Percentiles rank a stretch among this genome's conserved stretches.
Evolutionary conservation across 495 filamentous ascomycete species (phyloP).

Genomic region (Aspergillus funiculosus): DNA sequence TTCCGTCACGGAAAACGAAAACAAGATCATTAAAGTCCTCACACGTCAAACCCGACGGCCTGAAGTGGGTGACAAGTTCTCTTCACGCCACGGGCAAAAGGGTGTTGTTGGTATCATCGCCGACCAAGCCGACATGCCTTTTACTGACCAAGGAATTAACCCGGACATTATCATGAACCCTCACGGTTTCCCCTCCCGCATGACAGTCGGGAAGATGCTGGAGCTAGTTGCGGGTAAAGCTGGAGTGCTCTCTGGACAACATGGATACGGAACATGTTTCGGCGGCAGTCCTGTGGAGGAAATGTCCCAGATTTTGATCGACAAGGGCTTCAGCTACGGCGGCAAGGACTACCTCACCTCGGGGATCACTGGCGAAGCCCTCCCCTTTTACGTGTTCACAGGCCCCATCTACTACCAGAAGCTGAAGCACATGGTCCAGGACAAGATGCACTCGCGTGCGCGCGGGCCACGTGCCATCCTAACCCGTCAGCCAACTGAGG

Average conservation of each 20-base stretch:
- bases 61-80: conserved; percentile 97
- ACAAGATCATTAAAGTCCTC: conserved; percentile 79
- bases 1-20: conserved; percentile 75
- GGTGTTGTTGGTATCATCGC: conserved; percentile 96
- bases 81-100: conserved; percentile 95
- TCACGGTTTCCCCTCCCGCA: conserved; percentile 98
- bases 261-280: conserved; percentile 92
- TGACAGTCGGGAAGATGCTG: conserved; percentile 98
- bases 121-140: conserved; percentile 94
- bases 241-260: conserved; percentile 71
- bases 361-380: conserved; percentile 88
- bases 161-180: conserved; percentile 99
- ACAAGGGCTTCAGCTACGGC: conserved; percentile 88
- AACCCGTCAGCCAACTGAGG: conserved; percentile 94
- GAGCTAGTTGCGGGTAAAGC: conserved; percentile 95
- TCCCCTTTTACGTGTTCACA: conserved; percentile 96
- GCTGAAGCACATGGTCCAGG: conserved; percentile 99
- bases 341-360: conserved; percentile 95
- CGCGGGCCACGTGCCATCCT: conserved; percentile 85
- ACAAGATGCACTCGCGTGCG: conserved; percentile 97
- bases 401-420: conserved; percentile 99
- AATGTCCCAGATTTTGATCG: conserved; percentile 77
- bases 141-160: conserved; percentile 80
- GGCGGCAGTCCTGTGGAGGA: conserved; percentile 86
- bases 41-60: conserved; percentile 89